Evolutionary conservation across 1,284 basidiomycete species (phyloP), one percentile per base, ranked within the genome.

Genomic region (Meripilus lineatus): DNA sequence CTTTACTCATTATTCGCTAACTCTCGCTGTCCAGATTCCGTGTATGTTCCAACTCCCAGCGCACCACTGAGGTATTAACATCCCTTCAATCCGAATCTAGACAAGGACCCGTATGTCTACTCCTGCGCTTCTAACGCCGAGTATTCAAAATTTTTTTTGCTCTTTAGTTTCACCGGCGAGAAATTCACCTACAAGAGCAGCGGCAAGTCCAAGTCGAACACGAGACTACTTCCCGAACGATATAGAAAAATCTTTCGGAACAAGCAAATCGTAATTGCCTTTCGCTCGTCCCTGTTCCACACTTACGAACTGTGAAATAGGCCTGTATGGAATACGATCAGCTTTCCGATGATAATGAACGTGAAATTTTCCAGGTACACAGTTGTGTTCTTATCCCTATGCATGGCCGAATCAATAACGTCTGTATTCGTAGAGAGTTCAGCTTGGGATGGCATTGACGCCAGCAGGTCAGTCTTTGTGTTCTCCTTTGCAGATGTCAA

Each of bases 291-390:
- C 2, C 24, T 17, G 10, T 21, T 38, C 17, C 41, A 15, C 4
- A 3, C 3, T n/a, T 26, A 3, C 5, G 13, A n/a, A n/a, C n/a
- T n/a, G n/a, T n/a, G n/a, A n/a, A 8, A 0, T 20, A 63, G 61
- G 59, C 82, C 1, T 88, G 84, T 52, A 75, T 86, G 21, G 82
- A 88, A 54, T 88, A 86, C 51, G 65, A 72, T 39, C 78, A 82
- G 34, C 68, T 88, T 14, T 65, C 63, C 0, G 74, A 79, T 38
- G 62, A 64, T 3, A 72, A 78, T 28, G 82, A 87, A 50, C 70
- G 84, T 25, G 85, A 88, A 53, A 84, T 89, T n/a, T 89, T 89
- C 63, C 80, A 84, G 63, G 82, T 81, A 44, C 37, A 63, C 45
- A 18, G 25, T 8, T n/a, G n/a, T 38, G 14, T 39, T 10, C 14